Percentiles rank a stretch among this genome's conserved stretches.
Conservation (phyloP, 768 basidiomycete genomes). For the Naganishia vishniacii region DNA sequence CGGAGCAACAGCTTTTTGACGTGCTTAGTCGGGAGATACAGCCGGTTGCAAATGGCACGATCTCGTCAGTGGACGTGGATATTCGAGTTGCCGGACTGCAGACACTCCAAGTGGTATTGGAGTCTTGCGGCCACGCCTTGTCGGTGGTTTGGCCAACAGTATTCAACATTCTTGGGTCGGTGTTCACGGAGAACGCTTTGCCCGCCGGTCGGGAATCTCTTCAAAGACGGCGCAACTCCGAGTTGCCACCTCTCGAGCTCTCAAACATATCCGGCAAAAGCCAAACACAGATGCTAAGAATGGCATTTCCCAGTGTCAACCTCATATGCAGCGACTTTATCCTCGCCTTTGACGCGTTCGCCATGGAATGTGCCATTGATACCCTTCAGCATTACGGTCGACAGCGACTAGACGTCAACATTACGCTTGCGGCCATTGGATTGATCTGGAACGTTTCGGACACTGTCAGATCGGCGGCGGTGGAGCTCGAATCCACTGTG, state of each 20-base stretch:
- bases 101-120: constrained; percentile 80
- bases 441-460: constrained; percentile 94
- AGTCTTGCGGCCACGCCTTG: constrained; percentile 84
- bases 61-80: constrained; percentile 59
- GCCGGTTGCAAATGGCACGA: constrained; percentile 50
- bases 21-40: constrained; percentile 73
- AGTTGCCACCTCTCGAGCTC: not conserved
- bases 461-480: constrained; percentile 70
- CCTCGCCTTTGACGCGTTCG: constrained; percentile 68
- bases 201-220: constrained; percentile 55
- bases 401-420: constrained; percentile 84
- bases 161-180: constrained; percentile 83
- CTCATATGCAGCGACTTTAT: constrained; percentile 85
- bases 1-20: constrained; percentile 76
- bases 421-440: constrained; percentile 87
- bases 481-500: constrained; percentile 54
- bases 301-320: constrained; percentile 88
- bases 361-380: constrained; percentile 79
- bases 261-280: constrained; percentile 50
- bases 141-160: constrained; percentile 89
- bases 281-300: constrained; percentile 66
- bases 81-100: constrained; percentile 82
- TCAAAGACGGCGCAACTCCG: constrained; percentile 50
- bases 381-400: constrained; percentile 87
- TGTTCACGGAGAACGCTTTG: constrained; percentile 58